Evolutionary conservation across 2,329 filamentous ascomycete genomes (phyloP), one percentile per base, ranked within the genome.

Genomic region (Pseudocercospora pini-densiflorae): DNA sequence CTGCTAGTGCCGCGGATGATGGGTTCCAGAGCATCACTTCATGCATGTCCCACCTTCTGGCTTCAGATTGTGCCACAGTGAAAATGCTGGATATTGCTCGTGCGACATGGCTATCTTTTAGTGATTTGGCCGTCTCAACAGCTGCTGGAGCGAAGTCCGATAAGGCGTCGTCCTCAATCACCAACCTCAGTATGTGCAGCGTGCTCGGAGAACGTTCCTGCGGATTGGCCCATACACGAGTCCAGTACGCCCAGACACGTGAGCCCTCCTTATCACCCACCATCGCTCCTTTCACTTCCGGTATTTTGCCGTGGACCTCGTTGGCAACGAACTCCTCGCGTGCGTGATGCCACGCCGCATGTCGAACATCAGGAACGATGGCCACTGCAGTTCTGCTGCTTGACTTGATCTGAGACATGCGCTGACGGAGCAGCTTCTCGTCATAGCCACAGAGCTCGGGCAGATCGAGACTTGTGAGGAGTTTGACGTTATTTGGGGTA

Each of bases 21-120:
- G 94, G 93, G 75, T 95, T 97, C 94, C 94, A 98, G 60, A 94
- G 82, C 76, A 93, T 86, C 3, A 97, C 87, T 54, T 87, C 84
- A 47, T 84, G 83, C 80, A 92, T 88, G 53, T 86, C 82, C 90
- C 92, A 97, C 64, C 87, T 83, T 2, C 83, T 79, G 1, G 94
- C 94, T 78, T 96, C 88, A 8, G 80, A 79, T 73, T 90, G 88
- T 4, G 93, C 93, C 53, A 89, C 82, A 49, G 81, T 79, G 53
- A 97, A 77, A 27, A 97, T 84, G 2, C 86, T 86, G 43, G 84
- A 82, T 66, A 96, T 83, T 1, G 83, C 83, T 40, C 79, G 81
- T 0, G 86, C 84, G 16, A 71, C 63, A n/a, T 67, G 36, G 31
- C 68, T 67, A 40, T 59, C 64, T 45, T 68, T 65, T 21, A 68